These are phyloP conservation scores for Oryza glaberrima DNA, from an alignment of 176 grass and related monocot species.

Conservation along the genomic window DNA sequence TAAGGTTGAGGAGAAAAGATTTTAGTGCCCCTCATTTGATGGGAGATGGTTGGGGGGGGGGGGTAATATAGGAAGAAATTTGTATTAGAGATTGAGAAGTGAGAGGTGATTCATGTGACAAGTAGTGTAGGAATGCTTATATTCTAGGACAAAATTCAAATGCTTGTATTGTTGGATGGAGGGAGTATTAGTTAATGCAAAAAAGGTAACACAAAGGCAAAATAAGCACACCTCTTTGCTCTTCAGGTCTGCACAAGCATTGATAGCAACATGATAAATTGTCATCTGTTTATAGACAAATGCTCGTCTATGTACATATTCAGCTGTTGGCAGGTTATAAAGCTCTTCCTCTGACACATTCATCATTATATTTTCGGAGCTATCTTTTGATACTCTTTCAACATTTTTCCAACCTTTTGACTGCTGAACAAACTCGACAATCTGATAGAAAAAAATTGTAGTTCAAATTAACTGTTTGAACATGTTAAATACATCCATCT, in stretches of 20 bases:
- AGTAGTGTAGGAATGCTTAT: too few relatives aligned
- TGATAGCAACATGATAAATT: conserved; percentile 88
- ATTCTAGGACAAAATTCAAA: too few relatives aligned
- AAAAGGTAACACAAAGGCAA: conserved; percentile 37
- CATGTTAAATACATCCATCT: conserved; percentile 24
- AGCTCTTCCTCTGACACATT: conserved; percentile 94
- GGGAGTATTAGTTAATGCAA: conserved; percentile 15
- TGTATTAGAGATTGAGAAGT: too few relatives aligned
- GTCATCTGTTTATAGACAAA: conserved; percentile 71
- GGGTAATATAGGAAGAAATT: too few relatives aligned
- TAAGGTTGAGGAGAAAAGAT: too few relatives aligned
- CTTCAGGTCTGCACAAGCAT: conserved; percentile 89
- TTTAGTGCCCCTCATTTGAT: too few relatives aligned
- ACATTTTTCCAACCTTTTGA: conserved; percentile 90
- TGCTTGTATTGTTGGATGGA: too few relatives aligned
- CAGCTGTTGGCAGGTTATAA: conserved; percentile 95
- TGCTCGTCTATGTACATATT: conserved; percentile 74
- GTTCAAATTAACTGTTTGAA: background rate
- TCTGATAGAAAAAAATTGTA: conserved; percentile 54
- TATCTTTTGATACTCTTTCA: conserved; percentile 73
- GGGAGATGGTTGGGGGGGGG: too few relatives aligned
- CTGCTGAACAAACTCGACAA: conserved; percentile 94
- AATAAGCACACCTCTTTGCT: conserved; percentile 74
- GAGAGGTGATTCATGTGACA: too few relatives aligned
- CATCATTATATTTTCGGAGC: conserved; percentile 98